Evolutionary conservation across 176 grass and related monocot species (phyloP).

Genomic region (Hsuehochloa calcarea): DNA sequence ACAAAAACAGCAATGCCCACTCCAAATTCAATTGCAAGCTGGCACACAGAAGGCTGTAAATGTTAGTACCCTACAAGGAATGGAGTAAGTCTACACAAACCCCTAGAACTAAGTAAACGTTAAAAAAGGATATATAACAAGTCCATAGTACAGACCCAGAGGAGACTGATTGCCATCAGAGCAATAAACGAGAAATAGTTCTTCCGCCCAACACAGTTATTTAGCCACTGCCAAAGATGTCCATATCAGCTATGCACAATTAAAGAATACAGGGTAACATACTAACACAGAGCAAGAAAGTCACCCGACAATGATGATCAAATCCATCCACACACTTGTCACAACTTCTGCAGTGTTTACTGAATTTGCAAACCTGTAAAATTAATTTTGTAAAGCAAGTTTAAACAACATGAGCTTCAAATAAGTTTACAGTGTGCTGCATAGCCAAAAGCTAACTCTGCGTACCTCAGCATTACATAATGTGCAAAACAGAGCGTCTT

Average conservation of each 20-base stretch:
- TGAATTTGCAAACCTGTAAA: constrained; percentile 84
- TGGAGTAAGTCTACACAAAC: constrained; percentile 8
- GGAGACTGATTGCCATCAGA: constrained; percentile 88
- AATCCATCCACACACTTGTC: constrained; percentile 99
- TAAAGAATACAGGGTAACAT: constrained; percentile 19
- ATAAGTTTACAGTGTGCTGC: background rate
- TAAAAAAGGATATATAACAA: constrained; percentile 7
- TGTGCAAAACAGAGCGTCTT: constrained; percentile 94
- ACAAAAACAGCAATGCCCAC: constrained; percentile 82
- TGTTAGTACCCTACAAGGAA: constrained; percentile 28
- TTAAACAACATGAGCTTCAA: constrained; percentile 17
- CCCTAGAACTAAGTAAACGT: background rate
- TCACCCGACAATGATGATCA: constrained; percentile 97
- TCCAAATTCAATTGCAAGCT: constrained; percentile 95
- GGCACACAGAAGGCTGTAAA: constrained; percentile 35
- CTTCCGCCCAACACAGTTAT: constrained; percentile 97
- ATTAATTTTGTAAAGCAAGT: constrained; percentile 19
- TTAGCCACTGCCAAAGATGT: constrained; percentile 80
- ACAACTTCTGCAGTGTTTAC: constrained; percentile 98
- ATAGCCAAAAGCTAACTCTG: background rate
- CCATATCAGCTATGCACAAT: constrained; percentile 12
- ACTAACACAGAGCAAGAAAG: constrained; percentile 21
- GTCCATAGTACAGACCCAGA: constrained; percentile 64
- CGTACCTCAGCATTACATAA: constrained; percentile 94
- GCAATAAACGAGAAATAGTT: constrained; percentile 90